phyloP scores from a whole-genome alignment of 2,329 filamentous ascomycete genomes.

The Ophiocordyceps unilateralis region DNA sequence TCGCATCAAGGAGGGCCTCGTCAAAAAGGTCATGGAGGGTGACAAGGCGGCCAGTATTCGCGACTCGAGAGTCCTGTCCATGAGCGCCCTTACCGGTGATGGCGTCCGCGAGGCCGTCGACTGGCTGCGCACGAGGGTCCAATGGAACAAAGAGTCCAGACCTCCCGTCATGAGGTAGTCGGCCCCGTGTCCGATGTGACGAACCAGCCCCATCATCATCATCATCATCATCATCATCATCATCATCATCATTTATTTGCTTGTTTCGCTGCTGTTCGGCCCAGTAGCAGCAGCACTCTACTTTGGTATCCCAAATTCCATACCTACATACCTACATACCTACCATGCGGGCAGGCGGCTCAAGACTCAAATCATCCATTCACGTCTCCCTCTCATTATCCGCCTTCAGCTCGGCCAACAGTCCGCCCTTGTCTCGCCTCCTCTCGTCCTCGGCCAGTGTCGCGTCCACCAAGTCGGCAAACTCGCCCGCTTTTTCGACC shows the following conservation, averaged over 20 bases:
- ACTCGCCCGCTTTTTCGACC: constrained; percentile 61
- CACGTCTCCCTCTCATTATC: constrained; percentile 57
- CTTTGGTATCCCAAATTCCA: neutral
- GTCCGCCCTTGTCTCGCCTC: constrained; percentile 58
- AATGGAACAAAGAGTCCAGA: constrained; percentile 89
- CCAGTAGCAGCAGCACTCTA: neutral
- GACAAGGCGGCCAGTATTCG: constrained; percentile 74
- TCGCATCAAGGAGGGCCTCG: constrained; percentile 87
- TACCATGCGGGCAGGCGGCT: neutral
- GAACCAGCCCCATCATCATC: neutral
- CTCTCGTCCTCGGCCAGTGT: constrained; percentile 64
- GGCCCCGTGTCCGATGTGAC: neutral
- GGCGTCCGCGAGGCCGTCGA: constrained; percentile 94
- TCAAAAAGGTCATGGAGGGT: constrained; percentile 89
- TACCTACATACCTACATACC: too few species aligned
- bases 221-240: too few species aligned
- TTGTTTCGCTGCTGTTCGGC: too few species aligned
- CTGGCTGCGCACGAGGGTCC: constrained; percentile 80
- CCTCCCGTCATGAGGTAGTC: constrained; percentile 80
- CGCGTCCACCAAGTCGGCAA: constrained; percentile 56
- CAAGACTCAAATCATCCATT: neutral
- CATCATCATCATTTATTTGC: too few species aligned
- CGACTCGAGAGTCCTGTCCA: constrained; percentile 78
- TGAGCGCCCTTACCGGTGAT: constrained; percentile 74
- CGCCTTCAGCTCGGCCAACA: constrained; percentile 60